Evolutionary conservation across 345 rosid genomes (phyloP).

Genomic region (Cardamine occulta): DNA sequence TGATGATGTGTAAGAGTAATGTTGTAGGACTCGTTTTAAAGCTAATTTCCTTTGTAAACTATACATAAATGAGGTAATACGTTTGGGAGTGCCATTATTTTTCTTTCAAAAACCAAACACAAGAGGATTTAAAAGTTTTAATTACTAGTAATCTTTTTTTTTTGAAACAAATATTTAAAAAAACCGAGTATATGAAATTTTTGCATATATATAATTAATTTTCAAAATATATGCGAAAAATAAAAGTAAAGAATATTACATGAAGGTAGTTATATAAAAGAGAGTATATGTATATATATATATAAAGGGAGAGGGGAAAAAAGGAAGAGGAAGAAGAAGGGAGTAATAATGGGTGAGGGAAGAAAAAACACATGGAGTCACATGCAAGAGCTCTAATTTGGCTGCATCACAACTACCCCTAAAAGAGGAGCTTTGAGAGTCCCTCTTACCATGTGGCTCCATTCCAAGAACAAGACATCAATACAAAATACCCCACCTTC

Average conservation of each 20-base stretch:
- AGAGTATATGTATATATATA: neutral
- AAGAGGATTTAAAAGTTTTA: neutral
- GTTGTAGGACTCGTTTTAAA: constrained; percentile 16
- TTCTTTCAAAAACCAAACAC: neutral
- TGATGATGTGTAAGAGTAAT: constrained; percentile 18
- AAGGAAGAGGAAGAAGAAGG: constrained; percentile 12
- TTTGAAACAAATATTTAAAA: neutral
- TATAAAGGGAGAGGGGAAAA: neutral
- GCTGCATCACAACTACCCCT: constrained; percentile 49
- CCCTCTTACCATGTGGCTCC: constrained; percentile 47
- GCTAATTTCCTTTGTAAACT: neutral
- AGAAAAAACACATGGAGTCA: constrained; percentile 50
- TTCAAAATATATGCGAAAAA: neutral
- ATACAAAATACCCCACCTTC: constrained; percentile 45
- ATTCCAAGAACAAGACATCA: constrained; percentile 47
- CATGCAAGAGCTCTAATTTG: constrained; percentile 47
- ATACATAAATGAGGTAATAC: neutral
- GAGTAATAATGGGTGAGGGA: constrained; percentile 36
- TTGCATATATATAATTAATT: neutral
- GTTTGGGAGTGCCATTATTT: neutral
- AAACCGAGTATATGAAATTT: neutral
- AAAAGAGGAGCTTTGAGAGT: constrained; percentile 41
- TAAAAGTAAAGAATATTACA: neutral
- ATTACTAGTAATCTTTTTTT: neutral
- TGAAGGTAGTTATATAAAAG: neutral